These are phyloP conservation scores for Cryptococcus sp. DNA, from an alignment of 1,284 basidiomycete genomes.

Conservation along the genomic window DNA sequence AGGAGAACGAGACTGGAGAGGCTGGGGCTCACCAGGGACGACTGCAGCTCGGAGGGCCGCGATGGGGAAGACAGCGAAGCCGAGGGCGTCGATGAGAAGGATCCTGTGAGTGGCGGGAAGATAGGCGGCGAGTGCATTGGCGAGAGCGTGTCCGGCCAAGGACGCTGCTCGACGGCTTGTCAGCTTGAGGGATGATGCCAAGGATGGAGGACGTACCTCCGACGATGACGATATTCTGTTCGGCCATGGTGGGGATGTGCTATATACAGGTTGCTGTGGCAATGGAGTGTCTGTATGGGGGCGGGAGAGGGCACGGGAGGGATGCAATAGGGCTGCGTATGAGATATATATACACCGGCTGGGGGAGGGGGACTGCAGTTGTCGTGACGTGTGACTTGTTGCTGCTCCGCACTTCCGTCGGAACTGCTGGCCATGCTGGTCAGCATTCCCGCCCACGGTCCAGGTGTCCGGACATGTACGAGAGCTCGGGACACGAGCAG, in stretches of 20 bases:
- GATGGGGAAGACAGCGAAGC: constrained; percentile 44
- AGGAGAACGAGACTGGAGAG: neutral
- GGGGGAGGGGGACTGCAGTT: no score
- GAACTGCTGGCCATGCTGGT: neutral
- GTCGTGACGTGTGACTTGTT: no score
- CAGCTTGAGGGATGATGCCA: no score
- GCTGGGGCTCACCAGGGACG: constrained; percentile 41
- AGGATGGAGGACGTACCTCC: constrained; percentile 35
- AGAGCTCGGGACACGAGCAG: no score
- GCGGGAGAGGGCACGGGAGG: no score
- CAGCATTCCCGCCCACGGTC: no score
- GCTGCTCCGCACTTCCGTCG: neutral
- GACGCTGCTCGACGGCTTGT: no score
- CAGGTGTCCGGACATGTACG: no score
- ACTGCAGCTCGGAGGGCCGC: constrained; percentile 48
- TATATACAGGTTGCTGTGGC: no score
- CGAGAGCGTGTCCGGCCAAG: constrained; percentile 35
- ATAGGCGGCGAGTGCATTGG: constrained; percentile 35
- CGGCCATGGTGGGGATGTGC: neutral
- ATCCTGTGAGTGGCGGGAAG: constrained; percentile 48
- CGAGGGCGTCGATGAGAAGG: constrained; percentile 50
- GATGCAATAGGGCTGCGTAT: no score
- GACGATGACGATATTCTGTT: constrained; percentile 34
- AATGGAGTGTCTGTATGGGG: constrained; percentile 1
- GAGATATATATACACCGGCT: no score